Base-by-base conservation (phyloP, 176 grass and related monocot genomes). In the Carex pumila region DNA sequence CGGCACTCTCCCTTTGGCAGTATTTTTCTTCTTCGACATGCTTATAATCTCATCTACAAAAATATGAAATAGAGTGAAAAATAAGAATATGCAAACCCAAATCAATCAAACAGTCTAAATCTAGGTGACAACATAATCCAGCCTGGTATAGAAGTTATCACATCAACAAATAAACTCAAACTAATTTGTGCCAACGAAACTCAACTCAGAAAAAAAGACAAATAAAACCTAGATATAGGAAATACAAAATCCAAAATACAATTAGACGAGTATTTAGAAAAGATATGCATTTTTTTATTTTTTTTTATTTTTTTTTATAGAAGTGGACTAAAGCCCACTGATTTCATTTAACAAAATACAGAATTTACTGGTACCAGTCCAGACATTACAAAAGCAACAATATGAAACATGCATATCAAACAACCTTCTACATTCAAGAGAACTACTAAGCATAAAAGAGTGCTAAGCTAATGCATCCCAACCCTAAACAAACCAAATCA, bases 11-110 rank as follows among this genome's bases (percentile, higher is more conserved):
- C 79, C 91, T 79, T 81, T 88, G 25, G 41, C 21, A 81, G 88
- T 64, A 74, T 50, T 58, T 53, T 92, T 99, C 97, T 92, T 99
- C 97, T 99, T 99, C 58, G 97, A 99, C 91, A 96, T 94, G 84
- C 94, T 99, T 83, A 99, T 99, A 73, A 96, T 99, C 80, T 99
- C 93, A 79, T 99, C 97, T 98, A 49, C 8, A 55, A 82, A 59
- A 45, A 74, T 1, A 68, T 3, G 62, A 57, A 84, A 61, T 12
- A 53, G 60, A 25, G 19, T 14, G 12, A 80, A 43, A 34, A 25
- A 14, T 65, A 18, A 52, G 22, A 79, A 55, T 15, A 60, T 14
- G 13, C 1, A 83, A 63, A 49, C 2, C 50, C 3, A 5, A 22
- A 49, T 29, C 2, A 22, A 43, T 75, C 17, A 61, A 75, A 73